Evolutionary conservation across 2,329 filamentous ascomycete species (phyloP), one percentile per base, ranked within the genome.

Genomic region (Diplodia scrobiculata): DNA sequence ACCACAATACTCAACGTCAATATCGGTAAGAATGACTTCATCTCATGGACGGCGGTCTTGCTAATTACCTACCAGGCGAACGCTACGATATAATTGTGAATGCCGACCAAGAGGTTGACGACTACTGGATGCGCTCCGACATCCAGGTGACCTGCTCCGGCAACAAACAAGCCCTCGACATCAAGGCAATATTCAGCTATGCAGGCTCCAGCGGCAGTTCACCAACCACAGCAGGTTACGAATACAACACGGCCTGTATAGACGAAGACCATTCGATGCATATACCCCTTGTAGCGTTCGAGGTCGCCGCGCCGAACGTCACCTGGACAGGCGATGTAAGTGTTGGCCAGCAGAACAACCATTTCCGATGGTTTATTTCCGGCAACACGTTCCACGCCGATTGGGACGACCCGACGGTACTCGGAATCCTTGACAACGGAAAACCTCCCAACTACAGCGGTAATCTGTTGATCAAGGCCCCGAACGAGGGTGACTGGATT

Each of bases 351-450:
- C 67, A 71, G 29, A 66, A 58, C 45, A 76, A 78, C 27, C 69
- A 80, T 10, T 79, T 76, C 73, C 74, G 76, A 13, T 81, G 79
- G 79, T 75, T 72, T 51, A 70, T 81, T 10, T 76, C 76, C 65
- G 77, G 75, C 67, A 78, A 74, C 1, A 76, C 75, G 17, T 78
- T 81, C 72, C 48, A 73, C 0, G 72, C 75, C 6, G 71, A 79
- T 6, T 81, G 77, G 75, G 69, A 65, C 2, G 70, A 80, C 54
- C 79, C 79, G 10, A 79, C 79, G 0, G 71, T 80, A 0, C 66
- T 73, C 11, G 73, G 76, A 55, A 71, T 81, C 36, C 45, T 76
- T 17, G 69, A 74, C 29, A 73, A 75, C 41, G 70, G 72, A 54
- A 74, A 73, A 5, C 71, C 76, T 0, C 78, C 73, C 63, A 70